phyloP scores from a whole-genome alignment of 331 rosid species.

The Rhamnella rubrinervis region DNA sequence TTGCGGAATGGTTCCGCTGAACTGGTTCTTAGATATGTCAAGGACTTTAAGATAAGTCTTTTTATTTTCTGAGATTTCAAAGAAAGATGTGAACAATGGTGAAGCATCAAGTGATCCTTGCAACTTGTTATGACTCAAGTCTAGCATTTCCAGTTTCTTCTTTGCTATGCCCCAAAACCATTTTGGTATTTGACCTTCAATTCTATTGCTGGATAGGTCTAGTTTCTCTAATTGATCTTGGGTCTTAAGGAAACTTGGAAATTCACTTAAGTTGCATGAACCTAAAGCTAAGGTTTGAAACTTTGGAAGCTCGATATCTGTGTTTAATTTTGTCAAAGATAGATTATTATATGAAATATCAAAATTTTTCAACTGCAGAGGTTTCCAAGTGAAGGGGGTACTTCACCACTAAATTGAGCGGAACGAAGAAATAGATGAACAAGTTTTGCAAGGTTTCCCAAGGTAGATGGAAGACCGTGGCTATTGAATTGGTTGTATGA shows the following conservation, averaged over 20 bases:
- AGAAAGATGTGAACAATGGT: not conserved
- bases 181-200: constrained; percentile 17
- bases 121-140: not conserved
- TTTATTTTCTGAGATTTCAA: constrained; percentile 21
- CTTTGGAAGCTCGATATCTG: not conserved
- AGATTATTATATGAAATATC: not conserved
- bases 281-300: not conserved
- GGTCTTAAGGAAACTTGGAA: constrained; percentile 12
- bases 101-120: not conserved
- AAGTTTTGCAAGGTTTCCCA: not conserved
- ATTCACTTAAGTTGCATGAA: not conserved
- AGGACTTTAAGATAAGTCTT: not conserved
- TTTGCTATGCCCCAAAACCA: constrained; percentile 11
- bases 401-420: too few species aligned
- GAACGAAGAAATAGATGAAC: too few species aligned
- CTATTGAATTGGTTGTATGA: too few species aligned
- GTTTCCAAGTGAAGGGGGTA: too few species aligned
- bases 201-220: constrained; percentile 14
- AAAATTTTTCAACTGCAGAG: too few species aligned
- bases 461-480: not conserved
- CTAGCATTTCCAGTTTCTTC: not conserved
- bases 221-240: not conserved
- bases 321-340: constrained; percentile 5
- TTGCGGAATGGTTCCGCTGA: not conserved
- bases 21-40: not conserved